Evolutionary conservation across 805 yeast species (phyloP).

Genomic region (Metschnikowia gelsemii): DNA sequence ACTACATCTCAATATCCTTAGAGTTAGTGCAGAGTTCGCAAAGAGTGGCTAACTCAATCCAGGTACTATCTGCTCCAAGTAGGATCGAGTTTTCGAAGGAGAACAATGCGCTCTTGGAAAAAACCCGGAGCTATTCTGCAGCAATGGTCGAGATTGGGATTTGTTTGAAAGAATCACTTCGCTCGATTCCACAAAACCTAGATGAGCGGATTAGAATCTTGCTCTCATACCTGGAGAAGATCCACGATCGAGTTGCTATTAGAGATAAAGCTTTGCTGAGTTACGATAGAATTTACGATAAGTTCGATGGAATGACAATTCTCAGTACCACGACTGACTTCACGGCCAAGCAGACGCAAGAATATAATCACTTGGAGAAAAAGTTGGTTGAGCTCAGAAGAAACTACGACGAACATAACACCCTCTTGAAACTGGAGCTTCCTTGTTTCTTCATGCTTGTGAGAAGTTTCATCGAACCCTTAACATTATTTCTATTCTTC

Average conservation of each 20-base stretch:
- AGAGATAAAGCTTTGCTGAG: conserved; percentile 38
- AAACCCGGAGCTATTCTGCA: conserved; percentile 21
- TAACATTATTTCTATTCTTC: conserved; percentile 37
- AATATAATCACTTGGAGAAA: conserved; percentile 24
- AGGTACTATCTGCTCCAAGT: conserved; percentile 15
- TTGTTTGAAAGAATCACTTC: conserved; percentile 13
- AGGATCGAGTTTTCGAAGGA: not conserved
- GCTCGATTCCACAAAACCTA: conserved; percentile 8
- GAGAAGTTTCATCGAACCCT: conserved; percentile 28
- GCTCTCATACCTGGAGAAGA: conserved; percentile 20
- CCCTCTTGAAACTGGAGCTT: conserved; percentile 44
- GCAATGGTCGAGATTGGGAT: conserved; percentile 17
- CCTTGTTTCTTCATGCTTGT: conserved; percentile 43
- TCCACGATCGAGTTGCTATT: conserved; percentile 28
- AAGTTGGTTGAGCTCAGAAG: conserved; percentile 25
- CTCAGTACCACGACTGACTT: conserved; percentile 37
- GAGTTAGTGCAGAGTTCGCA: conserved; percentile 22
- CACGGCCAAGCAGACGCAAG: conserved; percentile 30
- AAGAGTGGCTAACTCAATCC: conserved; percentile 26
- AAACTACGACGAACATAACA: conserved; percentile 38
- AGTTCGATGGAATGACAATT: conserved; percentile 29
- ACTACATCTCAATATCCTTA: conserved; percentile 10
- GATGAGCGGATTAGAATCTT: conserved; percentile 20
- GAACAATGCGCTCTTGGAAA: conserved; percentile 21
- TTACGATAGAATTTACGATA: conserved; percentile 34